Conservation (phyloP, 306 rosid genomes). For the Trichosanthes truncata region DNA sequence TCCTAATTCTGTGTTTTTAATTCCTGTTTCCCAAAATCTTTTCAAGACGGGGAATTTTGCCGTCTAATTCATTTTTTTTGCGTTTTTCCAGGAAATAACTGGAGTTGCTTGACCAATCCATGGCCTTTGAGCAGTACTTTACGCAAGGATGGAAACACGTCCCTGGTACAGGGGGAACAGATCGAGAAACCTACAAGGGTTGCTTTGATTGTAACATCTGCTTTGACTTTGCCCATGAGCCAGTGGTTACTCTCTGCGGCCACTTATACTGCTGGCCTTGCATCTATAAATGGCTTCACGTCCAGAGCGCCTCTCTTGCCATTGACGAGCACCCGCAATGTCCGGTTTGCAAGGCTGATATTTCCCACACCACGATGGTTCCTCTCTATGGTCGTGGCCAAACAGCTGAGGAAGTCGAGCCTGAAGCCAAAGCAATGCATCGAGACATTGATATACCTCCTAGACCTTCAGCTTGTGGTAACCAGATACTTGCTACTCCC, state of each 20-base stretch:
- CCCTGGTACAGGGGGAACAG: constrained; percentile 23
- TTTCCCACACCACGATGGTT: constrained; percentile 67
- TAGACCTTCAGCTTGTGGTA: constrained; percentile 61
- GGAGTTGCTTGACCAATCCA: constrained; percentile 18
- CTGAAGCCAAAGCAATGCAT: constrained; percentile 22
- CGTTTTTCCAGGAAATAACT: not conserved
- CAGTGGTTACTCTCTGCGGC: constrained; percentile 88
- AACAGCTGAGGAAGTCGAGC: constrained; percentile 17
- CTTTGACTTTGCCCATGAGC: constrained; percentile 67
- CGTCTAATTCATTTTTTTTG: not conserved
- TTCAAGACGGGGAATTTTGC: not conserved
- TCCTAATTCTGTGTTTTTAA: not conserved
- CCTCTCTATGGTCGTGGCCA: constrained; percentile 81
- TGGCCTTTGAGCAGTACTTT: constrained; percentile 53
- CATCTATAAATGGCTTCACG: constrained; percentile 82
- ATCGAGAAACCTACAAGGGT: constrained; percentile 32
- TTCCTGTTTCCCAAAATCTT: not conserved
- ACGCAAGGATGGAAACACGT: constrained; percentile 43
- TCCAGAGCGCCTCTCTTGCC: constrained; percentile 68
- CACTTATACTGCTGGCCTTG: constrained; percentile 98
- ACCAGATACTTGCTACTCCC: constrained; percentile 24
- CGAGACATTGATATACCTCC: constrained; percentile 47
- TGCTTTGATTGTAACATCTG: constrained; percentile 92
- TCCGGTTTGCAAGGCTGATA: constrained; percentile 86
- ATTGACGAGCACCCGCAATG: constrained; percentile 75